Evolutionary conservation across 257 asterid species (phyloP).

Genomic region (Solanum corneliomulleri): DNA sequence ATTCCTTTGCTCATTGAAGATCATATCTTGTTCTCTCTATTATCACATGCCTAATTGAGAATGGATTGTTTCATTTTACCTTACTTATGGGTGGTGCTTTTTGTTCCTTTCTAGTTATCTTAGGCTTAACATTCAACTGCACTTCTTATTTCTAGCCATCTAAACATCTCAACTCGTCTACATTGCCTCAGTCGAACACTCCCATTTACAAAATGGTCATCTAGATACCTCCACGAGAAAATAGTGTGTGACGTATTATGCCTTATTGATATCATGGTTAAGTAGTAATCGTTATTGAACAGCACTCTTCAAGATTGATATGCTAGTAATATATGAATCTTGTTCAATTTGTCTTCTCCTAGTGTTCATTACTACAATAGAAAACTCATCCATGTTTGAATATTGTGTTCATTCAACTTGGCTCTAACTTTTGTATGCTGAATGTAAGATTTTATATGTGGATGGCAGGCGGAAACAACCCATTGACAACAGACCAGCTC

Average conservation of each 20-base stretch:
- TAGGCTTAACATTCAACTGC: background rate
- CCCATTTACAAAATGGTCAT: no score
- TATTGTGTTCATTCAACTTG: background rate
- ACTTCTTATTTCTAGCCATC: background rate
- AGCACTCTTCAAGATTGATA: background rate
- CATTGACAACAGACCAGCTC: background rate
- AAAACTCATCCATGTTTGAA: background rate
- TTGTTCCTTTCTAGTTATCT: background rate
- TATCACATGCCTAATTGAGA: background rate
- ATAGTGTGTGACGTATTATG: no score
- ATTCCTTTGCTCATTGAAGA: background rate
- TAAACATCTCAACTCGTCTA: no score
- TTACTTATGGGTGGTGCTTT: background rate
- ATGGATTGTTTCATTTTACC: background rate
- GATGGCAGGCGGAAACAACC: background rate
- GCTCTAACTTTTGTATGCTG: background rate
- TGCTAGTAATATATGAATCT: background rate
- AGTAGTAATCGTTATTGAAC: background rate
- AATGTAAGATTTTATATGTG: background rate
- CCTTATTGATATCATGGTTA: background rate
- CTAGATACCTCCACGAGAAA: no score
- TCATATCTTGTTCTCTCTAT: background rate
- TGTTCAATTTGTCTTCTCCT: no score
- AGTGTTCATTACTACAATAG: no score
- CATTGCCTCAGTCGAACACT: no score